A percentile compares a stretch with the other conserved stretches of the same genome.
These are phyloP conservation scores for Cladosporium sphaerospermum DNA, from an alignment of 2,329 filamentous ascomycete genomes.

Conservation along the genomic window DNA sequence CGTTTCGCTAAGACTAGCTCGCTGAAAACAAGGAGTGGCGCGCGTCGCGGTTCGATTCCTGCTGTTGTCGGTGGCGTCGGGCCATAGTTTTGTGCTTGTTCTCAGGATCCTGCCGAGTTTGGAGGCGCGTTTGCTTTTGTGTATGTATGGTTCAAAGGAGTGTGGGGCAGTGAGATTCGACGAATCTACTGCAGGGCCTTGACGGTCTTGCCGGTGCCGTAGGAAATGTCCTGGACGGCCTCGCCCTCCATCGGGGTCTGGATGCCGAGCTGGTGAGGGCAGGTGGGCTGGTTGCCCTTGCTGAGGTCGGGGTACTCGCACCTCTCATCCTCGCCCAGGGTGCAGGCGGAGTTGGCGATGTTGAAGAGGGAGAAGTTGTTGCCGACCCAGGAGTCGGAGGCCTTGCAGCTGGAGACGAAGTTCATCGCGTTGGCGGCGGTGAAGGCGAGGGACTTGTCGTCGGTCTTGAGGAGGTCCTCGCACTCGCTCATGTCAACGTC, in stretches of 20 bases:
- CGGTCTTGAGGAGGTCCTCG: slow-evolving; percentile 39
- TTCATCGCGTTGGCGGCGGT: slow-evolving; percentile 54
- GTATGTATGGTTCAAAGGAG: slow-evolving; percentile 1
- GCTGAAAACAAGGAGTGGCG: too few relatives aligned
- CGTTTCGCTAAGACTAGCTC: too few relatives aligned
- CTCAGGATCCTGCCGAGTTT: slow-evolving; percentile 11
- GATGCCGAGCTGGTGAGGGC: slow-evolving; percentile 22
- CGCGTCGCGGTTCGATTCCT: too few relatives aligned
- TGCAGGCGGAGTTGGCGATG: slow-evolving; percentile 42
- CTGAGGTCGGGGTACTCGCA: slow-evolving; percentile 23
- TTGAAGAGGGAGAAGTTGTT: slow-evolving; percentile 46
- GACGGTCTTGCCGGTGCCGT: slow-evolving; percentile 20
- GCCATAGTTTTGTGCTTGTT: background rate
- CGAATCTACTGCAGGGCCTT: slow-evolving; percentile 12
- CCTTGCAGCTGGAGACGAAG: slow-evolving; percentile 42
- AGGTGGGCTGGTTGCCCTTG: slow-evolving; percentile 25
- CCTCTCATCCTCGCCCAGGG: slow-evolving; percentile 25
- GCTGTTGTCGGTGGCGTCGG: slow-evolving; percentile 6
- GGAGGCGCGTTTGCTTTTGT: background rate
- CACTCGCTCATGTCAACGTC: slow-evolving; percentile 46
- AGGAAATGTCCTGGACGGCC: slow-evolving; percentile 23
- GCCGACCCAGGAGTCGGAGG: slow-evolving; percentile 47
- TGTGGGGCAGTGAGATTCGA: background rate
- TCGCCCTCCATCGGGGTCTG: slow-evolving; percentile 18
- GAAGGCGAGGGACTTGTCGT: slow-evolving; percentile 48